Conservation (phyloP, 257 asterid genomes). For the Gentiana straminea region DNA sequence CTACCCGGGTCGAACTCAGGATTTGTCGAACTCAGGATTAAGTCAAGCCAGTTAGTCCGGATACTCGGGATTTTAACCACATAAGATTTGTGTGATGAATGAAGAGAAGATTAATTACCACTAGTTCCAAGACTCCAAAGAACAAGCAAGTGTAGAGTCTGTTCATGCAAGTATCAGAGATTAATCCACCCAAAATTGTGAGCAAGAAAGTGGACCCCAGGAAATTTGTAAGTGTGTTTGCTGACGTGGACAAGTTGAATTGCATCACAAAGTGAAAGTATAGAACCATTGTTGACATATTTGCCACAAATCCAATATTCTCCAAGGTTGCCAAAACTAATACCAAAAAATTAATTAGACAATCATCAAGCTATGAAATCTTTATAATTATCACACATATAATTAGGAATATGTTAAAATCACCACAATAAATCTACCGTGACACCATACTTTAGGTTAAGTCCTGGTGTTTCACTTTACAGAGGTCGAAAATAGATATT, state of each 20-base stretch:
- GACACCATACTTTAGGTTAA: no score
- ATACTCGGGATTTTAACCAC: no score
- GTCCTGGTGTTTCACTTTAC: no score
- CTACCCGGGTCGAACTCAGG: no score
- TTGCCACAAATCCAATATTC: constrained; percentile 40
- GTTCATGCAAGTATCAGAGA: constrained; percentile 39
- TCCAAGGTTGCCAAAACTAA: constrained; percentile 29
- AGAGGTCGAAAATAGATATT: no score
- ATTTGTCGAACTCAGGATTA: background rate
- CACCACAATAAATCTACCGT: background rate
- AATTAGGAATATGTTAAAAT: background rate
- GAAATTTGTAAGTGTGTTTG: constrained; percentile 45
- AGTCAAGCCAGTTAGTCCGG: no score
- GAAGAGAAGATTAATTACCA: constrained; percentile 12
- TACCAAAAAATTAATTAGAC: background rate
- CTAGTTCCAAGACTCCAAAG: constrained; percentile 35
- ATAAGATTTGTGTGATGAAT: no score
- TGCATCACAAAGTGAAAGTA: constrained; percentile 28
- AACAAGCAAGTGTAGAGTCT: constrained; percentile 38
- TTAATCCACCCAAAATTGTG: constrained; percentile 41
- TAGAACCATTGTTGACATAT: constrained; percentile 36
- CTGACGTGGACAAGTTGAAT: constrained; percentile 21
- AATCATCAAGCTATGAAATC: background rate
- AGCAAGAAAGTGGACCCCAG: constrained; percentile 51
- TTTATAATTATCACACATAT: background rate